Evolutionary conservation across 2,329 filamentous ascomycete genomes (phyloP).

Genomic region (Pyrenochaeta sp.): DNA sequence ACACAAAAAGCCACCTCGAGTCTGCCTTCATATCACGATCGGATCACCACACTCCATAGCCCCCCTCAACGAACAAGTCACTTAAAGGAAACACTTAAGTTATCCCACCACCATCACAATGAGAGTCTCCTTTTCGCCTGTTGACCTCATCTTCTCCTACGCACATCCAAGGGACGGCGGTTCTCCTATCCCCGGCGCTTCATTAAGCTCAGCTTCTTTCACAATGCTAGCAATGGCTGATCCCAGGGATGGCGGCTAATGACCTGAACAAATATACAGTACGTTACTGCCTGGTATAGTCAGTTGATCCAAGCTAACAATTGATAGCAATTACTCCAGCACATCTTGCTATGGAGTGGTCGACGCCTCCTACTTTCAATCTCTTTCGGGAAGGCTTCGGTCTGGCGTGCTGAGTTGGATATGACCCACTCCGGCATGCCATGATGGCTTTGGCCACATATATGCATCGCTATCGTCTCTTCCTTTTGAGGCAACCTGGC

Average conservation of each 20-base stretch:
- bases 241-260: constrained; percentile 42
- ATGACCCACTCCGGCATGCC: neutral
- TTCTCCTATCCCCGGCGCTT: constrained; percentile 34
- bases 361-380: too few species aligned
- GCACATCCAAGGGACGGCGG: constrained; percentile 45
- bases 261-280: constrained; percentile 4
- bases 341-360: too few species aligned
- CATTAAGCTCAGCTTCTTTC: constrained; percentile 22
- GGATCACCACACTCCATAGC: constrained; percentile 14
- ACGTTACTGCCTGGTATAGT: constrained; percentile 5
- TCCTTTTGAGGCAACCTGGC: neutral
- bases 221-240: constrained; percentile 27
- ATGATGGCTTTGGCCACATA: neutral
- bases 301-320: constrained; percentile 18
- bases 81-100: constrained; percentile 7
- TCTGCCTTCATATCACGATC: constrained; percentile 16
- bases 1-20: constrained; percentile 15
- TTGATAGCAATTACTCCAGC: constrained; percentile 6
- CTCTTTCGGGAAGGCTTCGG: neutral
- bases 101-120: constrained; percentile 21
- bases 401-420: neutral
- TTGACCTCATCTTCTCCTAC: constrained; percentile 22
- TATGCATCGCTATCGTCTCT: constrained; percentile 3
- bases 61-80: constrained; percentile 10
- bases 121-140: constrained; percentile 18